A percentile compares a stretch with the other conserved stretches of the same genome.
These are phyloP conservation scores for Haematococcus lacustris DNA, from an alignment of 139 green algal species.

Conservation along the genomic window DNA sequence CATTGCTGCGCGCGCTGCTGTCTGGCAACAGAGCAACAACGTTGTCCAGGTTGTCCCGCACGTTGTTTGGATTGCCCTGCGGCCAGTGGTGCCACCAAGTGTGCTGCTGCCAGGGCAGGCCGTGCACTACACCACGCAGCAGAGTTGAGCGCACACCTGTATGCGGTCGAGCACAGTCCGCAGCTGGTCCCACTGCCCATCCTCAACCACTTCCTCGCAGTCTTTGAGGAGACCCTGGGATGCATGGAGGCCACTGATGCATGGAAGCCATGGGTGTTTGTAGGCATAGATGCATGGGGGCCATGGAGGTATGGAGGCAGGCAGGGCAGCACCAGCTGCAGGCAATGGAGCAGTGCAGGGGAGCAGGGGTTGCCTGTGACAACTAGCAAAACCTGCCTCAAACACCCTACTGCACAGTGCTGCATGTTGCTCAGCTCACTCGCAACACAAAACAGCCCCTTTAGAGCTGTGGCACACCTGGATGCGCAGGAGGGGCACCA, in stretches of 20 bases:
- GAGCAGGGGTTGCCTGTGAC: neutral
- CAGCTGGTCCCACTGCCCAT: slow-evolving; percentile 27
- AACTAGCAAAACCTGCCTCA: neutral
- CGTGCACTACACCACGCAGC: neutral
- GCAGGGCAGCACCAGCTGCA: neutral
- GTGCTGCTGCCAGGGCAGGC: neutral
- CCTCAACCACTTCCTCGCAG: slow-evolving; percentile 16
- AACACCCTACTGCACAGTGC: too few relatives aligned
- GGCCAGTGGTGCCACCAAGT: neutral
- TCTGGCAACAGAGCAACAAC: slow-evolving; percentile 26
- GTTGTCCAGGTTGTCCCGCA: slow-evolving; percentile 41
- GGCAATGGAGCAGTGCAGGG: neutral
- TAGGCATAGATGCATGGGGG: neutral
- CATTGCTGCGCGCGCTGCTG: too few relatives aligned
- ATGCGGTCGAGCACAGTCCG: slow-evolving; percentile 12
- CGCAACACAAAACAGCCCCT: neutral
- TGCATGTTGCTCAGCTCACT: neutral
- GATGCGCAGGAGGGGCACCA: slow-evolving; percentile 51
- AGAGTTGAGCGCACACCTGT: neutral
- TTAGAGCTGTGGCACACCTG: slow-evolving; percentile 11
- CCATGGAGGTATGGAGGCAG: neutral
- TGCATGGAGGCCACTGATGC: neutral
- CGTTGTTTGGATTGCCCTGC: slow-evolving; percentile 53
- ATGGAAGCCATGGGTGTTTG: neutral
- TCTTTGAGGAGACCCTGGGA: slow-evolving; percentile 28